These are phyloP conservation scores for Sphaerulina vaccinii DNA, from an alignment of 2,329 filamentous ascomycete genomes.

Conservation along the genomic window DNA sequence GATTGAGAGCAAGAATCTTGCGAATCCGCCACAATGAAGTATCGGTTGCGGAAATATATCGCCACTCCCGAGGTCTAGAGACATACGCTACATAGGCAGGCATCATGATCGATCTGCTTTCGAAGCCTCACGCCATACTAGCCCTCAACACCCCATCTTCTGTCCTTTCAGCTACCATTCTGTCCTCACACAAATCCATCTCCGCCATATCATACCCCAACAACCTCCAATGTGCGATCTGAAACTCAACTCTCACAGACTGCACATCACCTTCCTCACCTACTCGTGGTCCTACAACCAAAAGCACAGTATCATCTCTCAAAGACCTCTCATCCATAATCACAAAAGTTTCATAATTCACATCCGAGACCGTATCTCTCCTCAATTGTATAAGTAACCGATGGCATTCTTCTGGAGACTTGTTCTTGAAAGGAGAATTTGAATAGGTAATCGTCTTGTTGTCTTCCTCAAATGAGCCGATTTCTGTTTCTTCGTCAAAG, in stretches of 20 bases:
- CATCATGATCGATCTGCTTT: no score
- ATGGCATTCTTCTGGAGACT: slow-evolving; percentile 1
- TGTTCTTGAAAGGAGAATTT: not conserved
- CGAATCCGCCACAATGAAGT: no score
- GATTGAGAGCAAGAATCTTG: no score
- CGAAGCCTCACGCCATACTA: no score
- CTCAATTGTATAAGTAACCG: not conserved
- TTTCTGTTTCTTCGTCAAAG: not conserved
- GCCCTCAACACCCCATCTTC: slow-evolving; percentile 2
- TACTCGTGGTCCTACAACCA: not conserved
- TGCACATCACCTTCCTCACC: slow-evolving; percentile 1
- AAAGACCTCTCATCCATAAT: slow-evolving; percentile 4
- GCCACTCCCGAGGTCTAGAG: no score
- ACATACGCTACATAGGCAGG: no score
- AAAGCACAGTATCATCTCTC: not conserved
- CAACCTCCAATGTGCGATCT: not conserved
- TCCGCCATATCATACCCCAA: not conserved
- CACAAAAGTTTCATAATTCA: not conserved
- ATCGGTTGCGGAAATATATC: no score
- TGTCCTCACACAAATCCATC: not conserved
- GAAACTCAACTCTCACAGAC: not conserved
- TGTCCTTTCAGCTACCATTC: not conserved
- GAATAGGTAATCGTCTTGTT: not conserved
- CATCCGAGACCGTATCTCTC: not conserved
- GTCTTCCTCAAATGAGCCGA: slow-evolving; percentile 2